Evolutionary conservation across 2,329 filamentous ascomycete genomes (phyloP), one percentile per base, ranked within the genome.

Genomic region (Nemania sp.): DNA sequence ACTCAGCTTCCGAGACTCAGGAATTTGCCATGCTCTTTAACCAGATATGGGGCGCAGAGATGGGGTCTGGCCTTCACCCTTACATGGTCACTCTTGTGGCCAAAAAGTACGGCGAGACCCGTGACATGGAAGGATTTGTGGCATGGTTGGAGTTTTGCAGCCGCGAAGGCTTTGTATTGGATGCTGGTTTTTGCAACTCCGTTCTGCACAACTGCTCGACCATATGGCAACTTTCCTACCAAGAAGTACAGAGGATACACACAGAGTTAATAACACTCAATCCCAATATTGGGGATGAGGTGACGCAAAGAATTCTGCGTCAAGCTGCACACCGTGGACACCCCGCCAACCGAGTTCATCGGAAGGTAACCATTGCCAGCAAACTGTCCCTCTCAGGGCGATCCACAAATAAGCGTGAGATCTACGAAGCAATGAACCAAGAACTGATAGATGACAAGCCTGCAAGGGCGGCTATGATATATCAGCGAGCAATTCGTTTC

Each of bases 1-100:
- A 81, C 60, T 73, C 75, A 2, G 74, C 74, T 39, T 66, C 67
- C 17, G 77, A 81, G 62, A 74, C 74, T 5, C 77, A 77, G 60
- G 71, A 71, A 5, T 79, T 81, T 40, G 62, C 79, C 37, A 71
- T 72, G 50, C 63, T 60, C n/a, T 81, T 75, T 52, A 68, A 73
- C 3, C 65, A 69, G 50, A 62, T 60, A n/a, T 81, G 75, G 52
- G 68, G 73, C 3, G 65, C 69, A 13, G 70, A 74, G 17, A 66
- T 79, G 43, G 68, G 70, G 21, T 67, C 80, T 7, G 70, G 71
- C 4, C 62, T 79, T 42, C 72, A 73, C 62, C 70, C 65, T 10
- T 72, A 74, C 54, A 68, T 77, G 59, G 77, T 80, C 40, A 77
- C 75, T 2, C 63, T 81, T 21, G 72, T 81, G 62, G 78, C 79